These are phyloP conservation scores for Aspergillus hancockii DNA, from an alignment of 495 filamentous ascomycete species.

Conservation along the genomic window DNA sequence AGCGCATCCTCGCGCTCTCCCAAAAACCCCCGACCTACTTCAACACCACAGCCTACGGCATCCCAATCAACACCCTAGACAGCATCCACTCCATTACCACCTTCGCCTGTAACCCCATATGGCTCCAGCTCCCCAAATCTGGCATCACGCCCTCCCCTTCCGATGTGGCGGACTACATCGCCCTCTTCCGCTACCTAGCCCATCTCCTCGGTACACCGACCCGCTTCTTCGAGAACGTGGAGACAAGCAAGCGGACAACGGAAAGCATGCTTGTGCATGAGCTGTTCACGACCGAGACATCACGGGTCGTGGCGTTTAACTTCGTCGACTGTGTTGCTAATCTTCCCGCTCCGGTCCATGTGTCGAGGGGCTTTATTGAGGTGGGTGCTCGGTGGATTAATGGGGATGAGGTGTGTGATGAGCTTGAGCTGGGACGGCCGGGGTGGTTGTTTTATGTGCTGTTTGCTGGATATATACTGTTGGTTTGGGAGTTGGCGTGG, in stretches of 20 bases:
- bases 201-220: conserved; percentile 65
- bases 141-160: conserved; percentile 59
- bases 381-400: conserved; percentile 53
- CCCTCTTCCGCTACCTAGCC: conserved; percentile 69
- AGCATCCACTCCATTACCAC: conserved; percentile 63
- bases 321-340: conserved; percentile 61
- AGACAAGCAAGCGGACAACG: conserved; percentile 57
- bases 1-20: conserved; percentile 60
- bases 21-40: conserved; percentile 58
- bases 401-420: conserved; percentile 52
- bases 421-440: conserved; percentile 53
- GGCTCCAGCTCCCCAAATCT: conserved; percentile 65
- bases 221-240: conserved; percentile 52
- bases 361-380: conserved; percentile 41
- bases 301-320: conserved; percentile 64
- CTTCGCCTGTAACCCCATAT: conserved; percentile 66
- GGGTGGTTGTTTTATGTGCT: conserved; percentile 44
- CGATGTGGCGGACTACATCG: conserved; percentile 66
- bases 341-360: conserved; percentile 57
- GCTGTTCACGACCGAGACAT: conserved; percentile 58
- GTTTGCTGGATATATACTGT: conserved; percentile 49
- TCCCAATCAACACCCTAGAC: conserved; percentile 74
- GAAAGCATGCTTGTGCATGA: conserved; percentile 62
- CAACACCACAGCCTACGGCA: conserved; percentile 53
- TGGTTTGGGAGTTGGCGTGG: conserved; percentile 42